phyloP scores from a whole-genome alignment of 441 rosid genomes.

The Isatis lusitanica region DNA sequence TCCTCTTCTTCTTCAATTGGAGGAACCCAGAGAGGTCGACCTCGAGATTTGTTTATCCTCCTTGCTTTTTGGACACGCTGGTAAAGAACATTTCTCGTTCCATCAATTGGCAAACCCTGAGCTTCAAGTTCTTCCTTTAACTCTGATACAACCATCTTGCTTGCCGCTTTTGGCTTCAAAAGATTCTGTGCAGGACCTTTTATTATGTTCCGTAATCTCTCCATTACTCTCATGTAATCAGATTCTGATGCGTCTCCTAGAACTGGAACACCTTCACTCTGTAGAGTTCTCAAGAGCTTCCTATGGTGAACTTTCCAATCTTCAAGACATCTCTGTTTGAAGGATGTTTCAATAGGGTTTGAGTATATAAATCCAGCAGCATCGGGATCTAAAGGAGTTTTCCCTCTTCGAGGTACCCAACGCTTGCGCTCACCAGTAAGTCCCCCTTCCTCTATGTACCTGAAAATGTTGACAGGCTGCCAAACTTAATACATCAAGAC shows the following conservation, averaged over 20 bases:
- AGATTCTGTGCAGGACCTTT: slow-evolving; percentile 83
- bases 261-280: slow-evolving; percentile 72
- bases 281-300: slow-evolving; percentile 72
- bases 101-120: slow-evolving; percentile 92
- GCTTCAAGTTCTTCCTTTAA: slow-evolving; percentile 95
- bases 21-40: slow-evolving; percentile 98
- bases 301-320: slow-evolving; percentile 73
- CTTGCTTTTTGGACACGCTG: slow-evolving; percentile 99
- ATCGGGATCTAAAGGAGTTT: slow-evolving; percentile 94
- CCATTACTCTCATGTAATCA: slow-evolving; percentile 79
- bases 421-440: slow-evolving; percentile 97
- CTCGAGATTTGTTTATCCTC: slow-evolving; percentile 96
- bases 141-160: slow-evolving; percentile 95
- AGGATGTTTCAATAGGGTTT: slow-evolving; percentile 85
- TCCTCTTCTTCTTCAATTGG: slow-evolving; percentile 94
- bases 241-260: slow-evolving; percentile 77
- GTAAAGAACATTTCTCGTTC: slow-evolving; percentile 96
- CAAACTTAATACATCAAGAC: slow-evolving; percentile 7
- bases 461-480: slow-evolving; percentile 35
- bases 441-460: slow-evolving; percentile 92
- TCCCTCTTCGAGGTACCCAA: slow-evolving; percentile 97
- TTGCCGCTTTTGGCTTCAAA: slow-evolving; percentile 95
- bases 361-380: slow-evolving; percentile 82
- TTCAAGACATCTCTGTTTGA: slow-evolving; percentile 86
- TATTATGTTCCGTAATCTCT: slow-evolving; percentile 69